Conservation (phyloP, 2,329 filamentous ascomycete species). For the Aspergillus sp. region DNA sequence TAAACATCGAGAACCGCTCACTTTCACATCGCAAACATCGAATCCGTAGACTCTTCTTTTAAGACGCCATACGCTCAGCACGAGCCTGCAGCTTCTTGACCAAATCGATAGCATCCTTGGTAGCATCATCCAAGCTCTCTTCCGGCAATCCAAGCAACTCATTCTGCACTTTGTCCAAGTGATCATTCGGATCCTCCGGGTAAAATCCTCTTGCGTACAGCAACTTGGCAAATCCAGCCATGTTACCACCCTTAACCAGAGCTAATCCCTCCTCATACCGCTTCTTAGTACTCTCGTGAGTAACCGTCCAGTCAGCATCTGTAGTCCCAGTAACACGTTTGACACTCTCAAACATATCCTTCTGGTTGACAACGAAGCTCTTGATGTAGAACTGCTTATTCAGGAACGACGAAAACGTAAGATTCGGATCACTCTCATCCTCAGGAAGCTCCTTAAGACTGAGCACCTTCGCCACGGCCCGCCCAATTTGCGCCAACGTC, state of each 20-base stretch:
- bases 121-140: conserved; percentile 62
- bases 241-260: conserved; percentile 47
- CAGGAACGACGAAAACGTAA: conserved; percentile 46
- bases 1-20: too few relatives aligned
- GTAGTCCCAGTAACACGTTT: conserved; percentile 60
- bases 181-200: conserved; percentile 42
- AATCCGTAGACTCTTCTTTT: neutral
- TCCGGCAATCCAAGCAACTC: conserved; percentile 57
- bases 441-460: conserved; percentile 49
- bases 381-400: conserved; percentile 56
- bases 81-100: conserved; percentile 34
- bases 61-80: conserved; percentile 31
- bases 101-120: conserved; percentile 52
- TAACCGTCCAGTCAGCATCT: conserved; percentile 63
- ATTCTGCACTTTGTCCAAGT: conserved; percentile 54
- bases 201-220: conserved; percentile 61
- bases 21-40: too few relatives aligned
- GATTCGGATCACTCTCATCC: conserved; percentile 36
- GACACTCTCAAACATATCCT: conserved; percentile 65
- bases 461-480: conserved; percentile 56
- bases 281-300: conserved; percentile 48
- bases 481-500: conserved; percentile 60
- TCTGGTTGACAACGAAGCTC: conserved; percentile 62
- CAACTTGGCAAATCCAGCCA: conserved; percentile 48
- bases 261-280: conserved; percentile 53